phyloP scores from a whole-genome alignment of 1,284 basidiomycete genomes.

The Quambalaria eucalypti region DNA sequence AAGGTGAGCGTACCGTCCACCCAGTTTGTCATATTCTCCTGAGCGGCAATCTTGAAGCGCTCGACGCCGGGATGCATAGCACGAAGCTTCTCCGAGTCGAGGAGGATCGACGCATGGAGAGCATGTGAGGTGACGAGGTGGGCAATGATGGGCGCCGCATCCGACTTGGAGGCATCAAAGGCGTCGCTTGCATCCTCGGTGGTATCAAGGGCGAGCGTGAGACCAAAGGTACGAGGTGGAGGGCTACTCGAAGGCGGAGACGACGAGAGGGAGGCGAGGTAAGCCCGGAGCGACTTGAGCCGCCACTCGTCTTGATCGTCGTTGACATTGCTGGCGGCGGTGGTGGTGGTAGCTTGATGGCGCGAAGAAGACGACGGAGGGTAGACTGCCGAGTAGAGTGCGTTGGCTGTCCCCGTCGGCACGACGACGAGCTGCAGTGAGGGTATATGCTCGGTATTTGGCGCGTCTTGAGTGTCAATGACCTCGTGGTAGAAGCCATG shows the following conservation, averaged over 20 bases:
- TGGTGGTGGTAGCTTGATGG: no score
- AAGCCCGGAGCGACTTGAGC: slow-evolving; percentile 38
- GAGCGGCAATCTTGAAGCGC: slow-evolving; percentile 75
- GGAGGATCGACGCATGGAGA: slow-evolving; percentile 77
- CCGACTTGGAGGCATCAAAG: no score
- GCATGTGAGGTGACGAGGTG: slow-evolving; percentile 54
- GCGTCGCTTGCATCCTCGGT: not conserved
- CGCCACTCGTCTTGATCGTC: slow-evolving; percentile 33
- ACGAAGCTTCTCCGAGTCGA: slow-evolving; percentile 58
- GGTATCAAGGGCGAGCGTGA: slow-evolving; percentile 2
- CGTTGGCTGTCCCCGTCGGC: slow-evolving; percentile 88
- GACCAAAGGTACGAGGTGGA: not conserved
- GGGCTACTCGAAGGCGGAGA: not conserved
- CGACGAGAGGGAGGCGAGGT: slow-evolving; percentile 5
- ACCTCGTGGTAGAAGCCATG: slow-evolving; percentile 30
- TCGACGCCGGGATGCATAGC: slow-evolving; percentile 63
- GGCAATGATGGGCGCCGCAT: slow-evolving; percentile 13
- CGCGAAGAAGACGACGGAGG: slow-evolving; percentile 41
- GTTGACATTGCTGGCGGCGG: not conserved
- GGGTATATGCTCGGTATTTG: slow-evolving; percentile 3
- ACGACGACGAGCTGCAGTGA: slow-evolving; percentile 47
- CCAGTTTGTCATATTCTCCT: slow-evolving; percentile 65
- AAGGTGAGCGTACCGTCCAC: slow-evolving; percentile 58
- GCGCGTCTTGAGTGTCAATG: no score
- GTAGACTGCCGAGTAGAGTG: slow-evolving; percentile 60